Evolutionary conservation across 2,329 filamentous ascomycete species (phyloP), one percentile per base, ranked within the genome.

Genomic region (Fusarium aywerte): DNA sequence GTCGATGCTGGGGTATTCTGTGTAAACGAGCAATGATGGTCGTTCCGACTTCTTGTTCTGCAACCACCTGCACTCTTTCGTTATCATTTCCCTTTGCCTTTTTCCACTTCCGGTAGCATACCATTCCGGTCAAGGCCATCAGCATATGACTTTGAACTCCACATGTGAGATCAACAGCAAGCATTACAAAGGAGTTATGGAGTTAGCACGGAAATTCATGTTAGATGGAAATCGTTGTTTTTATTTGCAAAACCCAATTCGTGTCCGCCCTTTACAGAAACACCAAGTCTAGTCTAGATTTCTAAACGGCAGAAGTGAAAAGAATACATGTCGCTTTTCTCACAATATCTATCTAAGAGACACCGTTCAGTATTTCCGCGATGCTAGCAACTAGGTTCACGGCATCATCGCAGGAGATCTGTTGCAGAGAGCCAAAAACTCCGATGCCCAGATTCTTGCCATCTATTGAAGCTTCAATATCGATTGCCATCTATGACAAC

Each of bases 381-480:
- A 79, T 74, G 8, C 66, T 49, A 4, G 58, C 63, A 16, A 77
- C 65, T n/a, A 80, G 35, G 3, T 25, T 18, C 1, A 49, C 47
- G 3, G 78, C 77, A 27, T 66, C 71, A 3, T 73, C 65, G 2
- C 59, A 43, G 3, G 73, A 75, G 18, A 79, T 47, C 6, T 71
- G 60, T 27, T 68, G 55, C 7, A 51, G 47, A 7, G 78, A 77
- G 5, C 78, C 80, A 62, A 83, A 83, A 4, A 81, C 71, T 7
- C 81, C 81, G 47, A 83, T 75, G 29, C 80, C 78, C 38, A 83
- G 60, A 1, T 55, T 64, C 3, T 68, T 64, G 0, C 60, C 73
- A 5, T 71, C 63, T 2, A 82, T 47, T 0, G 79, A 77, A 2
- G 78, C 79, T 61, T 83, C 81, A 3, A 82, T 62, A 54, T 83